Base-by-base conservation (phyloP, 208 protist genomes). In the Balamuthia mandrillaris region DNA sequence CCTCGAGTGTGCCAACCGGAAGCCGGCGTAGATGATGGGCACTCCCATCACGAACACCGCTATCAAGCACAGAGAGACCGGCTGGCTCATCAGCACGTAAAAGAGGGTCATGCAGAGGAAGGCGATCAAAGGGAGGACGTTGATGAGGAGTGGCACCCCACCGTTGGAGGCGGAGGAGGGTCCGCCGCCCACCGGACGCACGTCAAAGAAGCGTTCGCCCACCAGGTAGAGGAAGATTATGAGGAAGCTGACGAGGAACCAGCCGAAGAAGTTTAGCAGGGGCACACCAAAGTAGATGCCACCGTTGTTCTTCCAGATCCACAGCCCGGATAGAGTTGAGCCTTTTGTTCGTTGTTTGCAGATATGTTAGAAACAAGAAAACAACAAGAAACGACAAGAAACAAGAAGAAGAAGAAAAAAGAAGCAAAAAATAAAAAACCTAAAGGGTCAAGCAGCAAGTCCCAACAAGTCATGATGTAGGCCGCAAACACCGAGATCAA, bases 41-140 rank as follows among this genome's bases (percentile, higher is more conserved):
- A 61, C 42, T 45, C 72, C 72, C 72, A 81, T 81, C 10, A 61
- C 72, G 72, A 81, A 81, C 35, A 56, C 56, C 35, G 72, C 72
- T 35, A 81, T 3, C 14, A 61, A 63, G n/a, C 47, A 42, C 33
- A 81, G 72, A 18, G 39, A 45, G 72, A 51, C 72, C 3, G 72
- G 72, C 16, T 27, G 49, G 3, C 49, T 35, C 12, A 39, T 81
- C 49, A 24, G 35, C 49, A 61, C 72, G 33, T 63, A 81, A 52
- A 81, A 24, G 24, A 81, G 5, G 35, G 63, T 63, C 49, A 81
- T 81, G 9, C 49, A 29, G 16, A 81, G n/a, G 49, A 63, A 81
- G 49, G 47, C 72, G 31, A 81, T 21, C 9, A 81, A n/a, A 16
- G 72, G 72, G 12, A 81, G 44, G 51, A 56, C 42, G 35, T 63